Base-by-base conservation (phyloP, 2,329 filamentous ascomycete genomes). In the Nemania sp. region DNA sequence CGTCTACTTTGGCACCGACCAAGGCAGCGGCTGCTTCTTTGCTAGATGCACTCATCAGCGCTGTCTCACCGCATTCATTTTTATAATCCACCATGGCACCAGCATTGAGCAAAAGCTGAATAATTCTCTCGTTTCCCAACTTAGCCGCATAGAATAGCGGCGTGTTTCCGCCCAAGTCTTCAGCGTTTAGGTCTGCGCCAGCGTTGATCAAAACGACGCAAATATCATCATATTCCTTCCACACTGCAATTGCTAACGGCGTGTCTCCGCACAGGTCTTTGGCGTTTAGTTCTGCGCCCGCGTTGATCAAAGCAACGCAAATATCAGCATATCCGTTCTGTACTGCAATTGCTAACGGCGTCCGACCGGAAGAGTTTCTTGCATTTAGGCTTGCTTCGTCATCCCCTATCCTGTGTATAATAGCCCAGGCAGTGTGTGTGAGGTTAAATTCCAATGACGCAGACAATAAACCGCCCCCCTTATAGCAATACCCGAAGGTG, bases 301-400 rank as follows among this genome's bases (percentile, higher is more conserved):
- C 41, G 4, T 55, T 55, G n/a, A 26, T 55, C 32, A 41, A 41
- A 55, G 20, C 53, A n/a, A 13, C 24, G 38, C 53, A 18, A 43
- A 15, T 26, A 13, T 15, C 53, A 6, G 3, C 6, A 5, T 27
- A 3, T 45, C 20, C 45, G 6, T 52, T 45, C 45, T 6, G 18
- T 11, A n/a, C 2, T 35, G 32, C 32, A 35, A 35, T 35, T 3
- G 32, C 32, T 35, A 35, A 35, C 32, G 32, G 32, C 32, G 32
- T 35, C 32, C 11, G 32, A 11, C 32, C 32, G 32, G 11, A 35
- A 35, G 3, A 2, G 32, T 35, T 35, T 35, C 32, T 35, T 35
- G 32, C 32, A 35, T 35, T 35, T 35, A 35, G 32, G 32, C 32
- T 35, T 35, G 7, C 32, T 35, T 35, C 32, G 32, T 35, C 32